Evolutionary conservation across 306 rosid genomes (phyloP), one percentile per base, ranked within the genome.

Genomic region (Ormosia emarginata): DNA sequence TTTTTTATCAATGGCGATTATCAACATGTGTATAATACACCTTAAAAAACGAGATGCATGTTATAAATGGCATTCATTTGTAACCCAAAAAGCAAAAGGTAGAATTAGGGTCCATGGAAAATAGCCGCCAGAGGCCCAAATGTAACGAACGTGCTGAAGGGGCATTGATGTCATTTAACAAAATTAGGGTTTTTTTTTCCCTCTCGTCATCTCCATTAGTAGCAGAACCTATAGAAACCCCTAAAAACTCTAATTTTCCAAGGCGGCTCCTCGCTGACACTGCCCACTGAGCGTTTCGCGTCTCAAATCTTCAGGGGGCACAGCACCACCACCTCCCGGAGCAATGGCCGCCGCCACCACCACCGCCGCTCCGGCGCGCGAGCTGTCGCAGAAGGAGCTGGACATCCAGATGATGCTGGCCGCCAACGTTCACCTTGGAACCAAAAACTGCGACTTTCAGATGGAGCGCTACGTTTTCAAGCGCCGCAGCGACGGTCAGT

Each of bases 381-480:
- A 76, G 57, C 90, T 93, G 18, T 85, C 97, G 7, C 94, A 90
- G 82, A 93, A 87, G 80, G 96, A 93, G 79, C 79, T 84, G 43
- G 97, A 93, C 85, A 93, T 93, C 40, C 96, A 90, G 83, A 86
- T 93, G 97, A 91, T 91, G 97, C 82, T 93, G 75, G 94, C 97
- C 2, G 94, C 94, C 2, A 87, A 91, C 47, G 96, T 93, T 17
- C 97, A 93, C 44, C 90, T 93, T 3, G 97, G 96, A 40, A 93
- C 97, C 37, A 91, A 91, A 77, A 93, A 91, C 71, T 90, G 94
- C 47, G 88, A 93, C 71, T 93, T 86, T 10, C 97, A 93, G 78
- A 93, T 93, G 97, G 97, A 93, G 47, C 90, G 97, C 12, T 93
- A 93, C 47, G 94, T 79, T 33, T 93, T 93, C 85, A 93, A 91